These are phyloP conservation scores for Chloridella minuta DNA, from an alignment of 352 stramenopile species.

Conservation along the genomic window DNA sequence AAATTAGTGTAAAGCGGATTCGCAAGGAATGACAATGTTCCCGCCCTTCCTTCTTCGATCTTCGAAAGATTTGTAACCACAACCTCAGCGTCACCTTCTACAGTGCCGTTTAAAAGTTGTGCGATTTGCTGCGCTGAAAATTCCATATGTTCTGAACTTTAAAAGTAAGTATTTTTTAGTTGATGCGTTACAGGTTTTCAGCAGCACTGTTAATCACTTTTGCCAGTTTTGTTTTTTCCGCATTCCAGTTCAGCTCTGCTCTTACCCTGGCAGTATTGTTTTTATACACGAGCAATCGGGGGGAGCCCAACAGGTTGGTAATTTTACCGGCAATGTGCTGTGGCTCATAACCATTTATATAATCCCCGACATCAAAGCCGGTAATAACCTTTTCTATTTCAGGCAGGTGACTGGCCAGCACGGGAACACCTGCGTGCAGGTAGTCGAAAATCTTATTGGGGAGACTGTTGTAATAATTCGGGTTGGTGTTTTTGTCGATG, in stretches of 20 bases:
- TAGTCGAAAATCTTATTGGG: neutral
- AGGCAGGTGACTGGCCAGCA: neutral
- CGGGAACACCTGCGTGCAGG: neutral
- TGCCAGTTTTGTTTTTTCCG: neutral
- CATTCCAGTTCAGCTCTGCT: neutral
- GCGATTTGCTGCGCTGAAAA: neutral
- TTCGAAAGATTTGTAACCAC: neutral
- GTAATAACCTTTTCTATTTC: neutral
- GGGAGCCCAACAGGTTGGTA: neutral
- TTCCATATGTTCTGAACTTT: neutral
- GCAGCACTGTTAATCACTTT: neutral
- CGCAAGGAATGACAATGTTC: neutral
- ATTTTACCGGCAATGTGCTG: neutral
- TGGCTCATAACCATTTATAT: neutral
- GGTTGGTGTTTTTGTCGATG: neutral
- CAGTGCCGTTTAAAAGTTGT: neutral
- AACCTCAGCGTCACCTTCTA: neutral
- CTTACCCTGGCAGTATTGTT: neutral
- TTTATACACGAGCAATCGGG: neutral
- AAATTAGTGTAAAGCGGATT: neutral
- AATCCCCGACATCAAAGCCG: neutral
- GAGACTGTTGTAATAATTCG: neutral
- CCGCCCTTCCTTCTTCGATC: neutral
- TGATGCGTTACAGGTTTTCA: neutral
- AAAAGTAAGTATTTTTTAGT: neutral